Evolutionary conservation across 768 basidiomycete species (phyloP).

Genomic region (Tricholoma matsutake): DNA sequence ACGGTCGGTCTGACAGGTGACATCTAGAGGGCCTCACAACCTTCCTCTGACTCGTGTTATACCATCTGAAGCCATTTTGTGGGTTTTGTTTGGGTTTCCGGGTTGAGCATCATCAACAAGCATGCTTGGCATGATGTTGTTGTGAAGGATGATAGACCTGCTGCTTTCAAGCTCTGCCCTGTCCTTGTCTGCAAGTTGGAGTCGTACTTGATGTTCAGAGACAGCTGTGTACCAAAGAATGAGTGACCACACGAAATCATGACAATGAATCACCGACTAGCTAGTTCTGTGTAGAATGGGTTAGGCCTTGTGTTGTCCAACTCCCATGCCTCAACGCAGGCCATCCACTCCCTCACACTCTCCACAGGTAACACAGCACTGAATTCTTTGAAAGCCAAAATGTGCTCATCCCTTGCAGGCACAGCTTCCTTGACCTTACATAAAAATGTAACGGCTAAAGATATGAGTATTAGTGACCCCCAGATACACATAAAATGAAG

Average conservation of each 20-base stretch:
- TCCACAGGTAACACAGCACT: not conserved
- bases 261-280: constrained; percentile 1
- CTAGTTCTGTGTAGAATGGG: not conserved
- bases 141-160: constrained; percentile 3
- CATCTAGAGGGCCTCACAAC: too few relatives aligned
- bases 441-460: constrained; percentile 2
- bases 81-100: too few relatives aligned
- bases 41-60: too few relatives aligned
- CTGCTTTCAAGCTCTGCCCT: not conserved
- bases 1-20: too few relatives aligned
- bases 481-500: too few relatives aligned
- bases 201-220: constrained; percentile 10
- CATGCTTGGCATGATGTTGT: constrained; percentile 3
- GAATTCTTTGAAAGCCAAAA: constrained; percentile 9
- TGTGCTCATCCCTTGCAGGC: constrained; percentile 2
- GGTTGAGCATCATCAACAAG: too few relatives aligned
- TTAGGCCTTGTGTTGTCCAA: too few relatives aligned
- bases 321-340: too few relatives aligned
- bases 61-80: too few relatives aligned
- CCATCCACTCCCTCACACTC: not conserved
- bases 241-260: not conserved
- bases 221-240: not conserved
- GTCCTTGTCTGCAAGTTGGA: constrained; percentile 6
- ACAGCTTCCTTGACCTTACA: constrained; percentile 10
- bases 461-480: not conserved